Percentiles rank a stretch among this genome's conserved stretches.
These are phyloP conservation scores for Coemansia sp. DNA, from an alignment of 192 early-diverging fungal genomes.

Conservation along the genomic window DNA sequence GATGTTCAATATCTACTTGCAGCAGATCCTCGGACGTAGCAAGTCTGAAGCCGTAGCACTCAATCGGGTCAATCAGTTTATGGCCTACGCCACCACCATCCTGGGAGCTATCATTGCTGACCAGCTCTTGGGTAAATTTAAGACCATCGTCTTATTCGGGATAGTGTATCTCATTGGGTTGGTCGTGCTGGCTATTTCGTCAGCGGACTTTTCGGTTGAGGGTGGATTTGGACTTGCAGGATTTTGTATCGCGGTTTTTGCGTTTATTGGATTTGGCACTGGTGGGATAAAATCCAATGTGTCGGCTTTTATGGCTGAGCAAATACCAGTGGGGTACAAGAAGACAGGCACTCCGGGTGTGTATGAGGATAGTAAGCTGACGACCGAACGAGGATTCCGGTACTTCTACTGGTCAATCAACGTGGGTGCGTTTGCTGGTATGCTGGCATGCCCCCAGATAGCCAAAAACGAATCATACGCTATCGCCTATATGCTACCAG, in stretches of 20 bases:
- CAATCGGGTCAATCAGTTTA: slow-evolving; percentile 56
- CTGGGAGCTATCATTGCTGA: slow-evolving; percentile 66
- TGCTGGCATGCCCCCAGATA: slow-evolving; percentile 55
- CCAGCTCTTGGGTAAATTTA: slow-evolving; percentile 69
- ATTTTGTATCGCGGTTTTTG: slow-evolving; percentile 61
- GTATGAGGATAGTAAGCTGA: slow-evolving; percentile 60
- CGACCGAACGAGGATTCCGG: slow-evolving; percentile 69
- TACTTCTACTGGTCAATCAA: slow-evolving; percentile 73
- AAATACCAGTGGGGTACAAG: slow-evolving; percentile 57
- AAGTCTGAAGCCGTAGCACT: slow-evolving; percentile 46
- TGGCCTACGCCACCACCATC: slow-evolving; percentile 57
- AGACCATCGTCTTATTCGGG: slow-evolving; percentile 64
- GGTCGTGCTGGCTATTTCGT: slow-evolving; percentile 61
- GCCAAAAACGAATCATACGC: slow-evolving; percentile 63
- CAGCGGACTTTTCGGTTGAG: slow-evolving; percentile 54
- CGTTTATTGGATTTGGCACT: slow-evolving; percentile 64
- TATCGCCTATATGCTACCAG: slow-evolving; percentile 5
- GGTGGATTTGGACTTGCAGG: slow-evolving; percentile 58
- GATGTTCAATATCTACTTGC: slow-evolving; percentile 60
- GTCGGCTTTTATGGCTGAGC: slow-evolving; percentile 70
- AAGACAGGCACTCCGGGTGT: slow-evolving; percentile 53
- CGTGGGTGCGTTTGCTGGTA: slow-evolving; percentile 56
- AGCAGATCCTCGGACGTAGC: slow-evolving; percentile 41
- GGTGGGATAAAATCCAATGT: slow-evolving; percentile 80
- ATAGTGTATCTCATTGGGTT: slow-evolving; percentile 62